Base-by-base conservation (phyloP, 2,329 filamentous ascomycete genomes). In the Scytalidium sp. region DNA sequence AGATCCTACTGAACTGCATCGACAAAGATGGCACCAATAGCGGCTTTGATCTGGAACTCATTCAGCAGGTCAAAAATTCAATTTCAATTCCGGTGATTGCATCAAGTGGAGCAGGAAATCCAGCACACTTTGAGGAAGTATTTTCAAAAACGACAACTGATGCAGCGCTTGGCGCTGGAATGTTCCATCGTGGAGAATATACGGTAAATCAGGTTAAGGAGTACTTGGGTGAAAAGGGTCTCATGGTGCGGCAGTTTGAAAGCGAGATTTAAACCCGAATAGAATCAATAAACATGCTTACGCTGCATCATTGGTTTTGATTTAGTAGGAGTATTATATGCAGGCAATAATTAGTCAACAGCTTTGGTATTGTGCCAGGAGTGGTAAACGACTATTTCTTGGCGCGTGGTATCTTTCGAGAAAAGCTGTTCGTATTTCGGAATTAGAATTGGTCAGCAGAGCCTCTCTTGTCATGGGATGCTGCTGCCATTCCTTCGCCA, bases 121-220 rank as follows among this genome's bases (percentile, higher is more conserved):
- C 94, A 2, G 80, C 67, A 0, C 94, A 99, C 71, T 99, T 99
- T 65, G 79, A 84, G 46, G 88, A 97, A 65, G 94, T 97, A 2
- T 99, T 99, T 69, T 75, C 81, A 50, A 75, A 88, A 71, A 97
- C 94, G 8, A 76, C 78, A 15, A 93, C 93, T 3, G 94, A 99
- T 75, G 94, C 94, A 45, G 94, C 94, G 22, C 73, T 99, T 52
- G 94, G 94, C 3, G 94, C 94, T 8, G 94, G 94, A 47, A 99
- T 99, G 87, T 99, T 99, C 71, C 94, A 99, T 73, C 78, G 94
- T 44, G 90, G 87, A 32, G 93, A 99, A 73, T 99, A 93, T 70
- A 96, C 92, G 0, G 93, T 99, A 15, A 85, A 84, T 67, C 85
- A 97, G 64, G 94, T 99, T 43, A 99, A 99, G 72, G 87, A 95